phyloP scores from a whole-genome alignment of 2,329 filamentous ascomycete genomes.

The Apiospora aurea region DNA sequence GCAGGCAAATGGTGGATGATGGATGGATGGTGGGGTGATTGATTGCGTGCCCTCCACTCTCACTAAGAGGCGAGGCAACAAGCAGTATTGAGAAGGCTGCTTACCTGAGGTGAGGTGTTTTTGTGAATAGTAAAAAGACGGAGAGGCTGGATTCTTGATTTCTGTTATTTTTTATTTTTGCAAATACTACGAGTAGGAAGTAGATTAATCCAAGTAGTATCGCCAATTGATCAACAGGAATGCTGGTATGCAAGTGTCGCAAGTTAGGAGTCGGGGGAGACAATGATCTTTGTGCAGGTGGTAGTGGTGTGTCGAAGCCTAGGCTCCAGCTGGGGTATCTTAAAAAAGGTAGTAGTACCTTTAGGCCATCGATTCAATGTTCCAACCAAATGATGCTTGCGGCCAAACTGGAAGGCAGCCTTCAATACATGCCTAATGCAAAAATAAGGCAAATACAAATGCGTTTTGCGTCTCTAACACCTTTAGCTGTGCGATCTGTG shows the following conservation, averaged over 20 bases:
- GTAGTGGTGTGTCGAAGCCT: not conserved
- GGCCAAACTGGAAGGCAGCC: not conserved
- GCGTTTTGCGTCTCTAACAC: not conserved
- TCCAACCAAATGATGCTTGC: not conserved
- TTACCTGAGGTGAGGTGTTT: not conserved
- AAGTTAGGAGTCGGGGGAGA: not conserved
- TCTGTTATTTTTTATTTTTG: no score
- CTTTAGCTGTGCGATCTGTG: not conserved
- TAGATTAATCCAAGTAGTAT: not conserved
- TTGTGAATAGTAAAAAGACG: not conserved
- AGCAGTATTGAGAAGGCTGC: not conserved
- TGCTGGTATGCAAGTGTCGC: not conserved
- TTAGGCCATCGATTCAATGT: not conserved
- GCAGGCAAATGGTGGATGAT: not conserved
- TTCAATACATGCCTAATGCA: not conserved
- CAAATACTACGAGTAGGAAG: not conserved
- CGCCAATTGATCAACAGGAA: not conserved
- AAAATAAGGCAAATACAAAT: not conserved
- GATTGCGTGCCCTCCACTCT: slow-evolving; percentile 1
- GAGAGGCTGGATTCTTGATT: not conserved
- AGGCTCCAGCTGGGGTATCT: not conserved
- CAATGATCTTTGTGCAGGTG: slow-evolving; percentile 5
- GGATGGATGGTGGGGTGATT: slow-evolving; percentile 11
- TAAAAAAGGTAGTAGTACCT: not conserved
- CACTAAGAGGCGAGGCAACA: not conserved